phyloP scores from a whole-genome alignment of 106 monocot species.

The Phalaenopsis equestris region DNA sequence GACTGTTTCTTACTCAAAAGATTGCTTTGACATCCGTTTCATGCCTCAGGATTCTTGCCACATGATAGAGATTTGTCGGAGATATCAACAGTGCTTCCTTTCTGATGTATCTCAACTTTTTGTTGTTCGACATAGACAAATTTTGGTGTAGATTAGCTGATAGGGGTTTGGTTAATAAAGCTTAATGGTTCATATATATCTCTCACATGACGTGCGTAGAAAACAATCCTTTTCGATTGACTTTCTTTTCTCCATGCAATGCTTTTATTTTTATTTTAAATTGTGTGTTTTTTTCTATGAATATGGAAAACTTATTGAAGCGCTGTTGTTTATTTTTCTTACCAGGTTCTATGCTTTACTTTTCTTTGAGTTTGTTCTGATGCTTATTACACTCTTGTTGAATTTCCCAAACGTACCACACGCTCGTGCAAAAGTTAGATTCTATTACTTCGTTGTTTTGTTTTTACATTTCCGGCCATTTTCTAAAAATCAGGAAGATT shows the following conservation, averaged over 20 bases:
- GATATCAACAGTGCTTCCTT: neutral
- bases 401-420: no score
- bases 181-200: neutral
- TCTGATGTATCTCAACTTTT: neutral
- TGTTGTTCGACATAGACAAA: neutral
- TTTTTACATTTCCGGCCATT: neutral
- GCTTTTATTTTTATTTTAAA: neutral
- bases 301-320: neutral
- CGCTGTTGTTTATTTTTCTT: neutral
- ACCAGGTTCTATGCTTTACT: neutral
- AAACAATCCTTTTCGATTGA: neutral
- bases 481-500: neutral
- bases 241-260: neutral
- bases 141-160: neutral
- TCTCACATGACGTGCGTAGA: neutral
- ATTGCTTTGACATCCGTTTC: no score
- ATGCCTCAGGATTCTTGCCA: no score
- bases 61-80: no score
- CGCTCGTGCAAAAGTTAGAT: neutral
- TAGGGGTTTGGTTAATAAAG: neutral
- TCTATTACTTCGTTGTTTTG: no score
- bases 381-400: neutral
- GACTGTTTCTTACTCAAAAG: no score
- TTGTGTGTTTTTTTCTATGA: neutral
- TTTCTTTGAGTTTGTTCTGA: neutral